phyloP scores from a whole-genome alignment of 306 rosid genomes.

The Abrus pulchellus region DNA sequence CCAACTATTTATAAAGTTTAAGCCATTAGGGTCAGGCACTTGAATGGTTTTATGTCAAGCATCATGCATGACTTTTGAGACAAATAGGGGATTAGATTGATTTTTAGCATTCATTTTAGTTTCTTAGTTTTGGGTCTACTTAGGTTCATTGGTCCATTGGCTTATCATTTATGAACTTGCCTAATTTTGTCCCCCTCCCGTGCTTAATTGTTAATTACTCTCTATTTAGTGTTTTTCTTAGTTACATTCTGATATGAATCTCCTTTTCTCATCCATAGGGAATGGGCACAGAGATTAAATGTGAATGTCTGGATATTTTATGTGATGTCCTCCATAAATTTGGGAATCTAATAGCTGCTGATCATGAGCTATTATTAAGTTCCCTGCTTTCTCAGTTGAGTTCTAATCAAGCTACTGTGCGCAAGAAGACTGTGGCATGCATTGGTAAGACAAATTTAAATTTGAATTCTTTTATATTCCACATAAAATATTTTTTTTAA shows the following conservation, averaged over 20 bases:
- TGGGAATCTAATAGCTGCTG: slow-evolving; percentile 84
- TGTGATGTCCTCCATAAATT: slow-evolving; percentile 92
- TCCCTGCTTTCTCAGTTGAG: slow-evolving; percentile 87
- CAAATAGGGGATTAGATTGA: not conserved
- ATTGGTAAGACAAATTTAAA: slow-evolving; percentile 65
- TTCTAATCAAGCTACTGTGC: slow-evolving; percentile 90
- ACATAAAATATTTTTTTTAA: not conserved
- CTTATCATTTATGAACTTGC: slow-evolving; percentile 25
- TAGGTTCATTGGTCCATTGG: not conserved
- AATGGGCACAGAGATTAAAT: slow-evolving; percentile 83
- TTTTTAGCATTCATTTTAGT: slow-evolving; percentile 17
- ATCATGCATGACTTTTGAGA: not conserved
- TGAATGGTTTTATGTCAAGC: not conserved
- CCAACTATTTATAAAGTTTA: not conserved
- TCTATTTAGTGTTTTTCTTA: slow-evolving; percentile 24
- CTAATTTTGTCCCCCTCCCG: not conserved
- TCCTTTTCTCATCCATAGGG: slow-evolving; percentile 60
- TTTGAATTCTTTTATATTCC: slow-evolving; percentile 2
- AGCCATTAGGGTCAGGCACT: not conserved
- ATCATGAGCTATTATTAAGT: slow-evolving; percentile 77
- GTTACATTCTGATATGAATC: slow-evolving; percentile 12
- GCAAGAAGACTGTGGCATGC: slow-evolving; percentile 92
- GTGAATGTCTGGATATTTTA: slow-evolving; percentile 90
- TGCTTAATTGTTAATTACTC: slow-evolving; percentile 19
- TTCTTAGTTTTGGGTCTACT: not conserved